Conservation (phyloP, 2,329 filamentous ascomycete genomes). For the Colletotrichum gigasporum region DNA sequence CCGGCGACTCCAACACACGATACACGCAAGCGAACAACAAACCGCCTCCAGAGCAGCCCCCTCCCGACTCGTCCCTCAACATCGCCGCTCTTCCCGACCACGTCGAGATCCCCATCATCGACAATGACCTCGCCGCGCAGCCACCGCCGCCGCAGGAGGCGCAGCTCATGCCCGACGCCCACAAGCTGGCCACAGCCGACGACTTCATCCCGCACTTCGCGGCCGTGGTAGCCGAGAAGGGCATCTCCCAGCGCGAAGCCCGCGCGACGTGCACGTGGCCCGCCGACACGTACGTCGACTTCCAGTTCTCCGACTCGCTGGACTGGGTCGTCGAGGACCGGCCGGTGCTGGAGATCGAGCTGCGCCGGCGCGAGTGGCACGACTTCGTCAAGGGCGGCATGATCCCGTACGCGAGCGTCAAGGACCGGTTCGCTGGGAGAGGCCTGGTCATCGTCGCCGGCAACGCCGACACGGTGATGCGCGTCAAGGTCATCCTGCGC, state of each 20-base stretch:
- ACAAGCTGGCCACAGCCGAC: conserved; percentile 12
- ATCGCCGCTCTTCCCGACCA: neutral
- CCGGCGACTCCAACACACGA: neutral
- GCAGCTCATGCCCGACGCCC: neutral
- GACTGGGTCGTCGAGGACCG: conserved; percentile 20
- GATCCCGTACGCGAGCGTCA: conserved; percentile 14
- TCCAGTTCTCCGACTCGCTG: conserved; percentile 15
- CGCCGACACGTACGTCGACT: conserved; percentile 7
- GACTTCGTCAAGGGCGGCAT: conserved; percentile 6
- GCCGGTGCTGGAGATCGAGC: conserved; percentile 17
- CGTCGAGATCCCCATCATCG: neutral
- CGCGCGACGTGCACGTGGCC: conserved; percentile 15
- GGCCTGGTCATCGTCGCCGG: conserved; percentile 18
- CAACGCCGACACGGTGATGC: conserved; percentile 25
- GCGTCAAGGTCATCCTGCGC: conserved; percentile 16
- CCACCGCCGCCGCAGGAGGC: neutral
- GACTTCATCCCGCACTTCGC: conserved; percentile 15
- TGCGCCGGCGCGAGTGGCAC: conserved; percentile 21
- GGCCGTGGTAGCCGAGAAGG: conserved; percentile 2
- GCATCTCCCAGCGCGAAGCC: conserved; percentile 6
- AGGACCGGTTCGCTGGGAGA: conserved; percentile 10
- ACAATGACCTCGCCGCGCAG: neutral
- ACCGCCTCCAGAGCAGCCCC: neutral
- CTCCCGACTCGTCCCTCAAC: neutral
- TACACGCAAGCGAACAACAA: neutral